Base-by-base conservation (phyloP, 2,329 filamentous ascomycete genomes). In the Talaromyces pinophilus region DNA sequence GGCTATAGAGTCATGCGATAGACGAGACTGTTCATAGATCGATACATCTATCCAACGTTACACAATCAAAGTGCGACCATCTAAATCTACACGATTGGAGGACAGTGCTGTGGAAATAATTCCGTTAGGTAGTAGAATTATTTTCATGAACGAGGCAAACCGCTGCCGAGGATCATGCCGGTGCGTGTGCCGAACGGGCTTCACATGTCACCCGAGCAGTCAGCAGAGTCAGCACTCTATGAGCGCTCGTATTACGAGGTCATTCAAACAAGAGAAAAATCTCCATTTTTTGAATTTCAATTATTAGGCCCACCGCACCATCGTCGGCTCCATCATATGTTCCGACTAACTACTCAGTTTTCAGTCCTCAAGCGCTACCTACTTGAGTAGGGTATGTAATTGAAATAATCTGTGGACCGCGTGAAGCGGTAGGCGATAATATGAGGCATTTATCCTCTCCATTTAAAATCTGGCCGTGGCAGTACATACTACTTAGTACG, bases 1-100 rank as follows among this genome's bases (percentile, higher is more conserved):
- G 62, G 54, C 62, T 64, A 64, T 64, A 64, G 62, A 64, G 62
- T 64, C 62, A 64, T 64, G 62, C 62, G 54, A 25, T 64, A 64
- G 50, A 59, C 62, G 50, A 54, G 57, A 60, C 40, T 44, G 33
- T 62, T 54, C 59, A 54, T 62, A 62, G 60, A 62, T 8, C 44
- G 52, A 55, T 60, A 60, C 57, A 60, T 44, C 38, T 40, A 59
- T 22, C 25, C 33, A 22, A 44, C 25, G 5, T 44, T 22, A 25
- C 33, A 38, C 25, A 19, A 13, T 33, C 17, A 4, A 3, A 35
- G 33, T 35, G 33, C 33, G 33, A 11, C 33, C 11, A 33, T 33
- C 30, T 33, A 33, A 33, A 7, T 11, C 33, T 13, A 8, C 10
- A 1, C 33, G 8, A 11, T 35, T 3, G 3, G 25, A 19, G 52